Percentiles rank a stretch among this genome's conserved stretches.
These are phyloP conservation scores for Salvia rosmarinus DNA, from an alignment of 257 asterid species.

Conservation along the genomic window DNA sequence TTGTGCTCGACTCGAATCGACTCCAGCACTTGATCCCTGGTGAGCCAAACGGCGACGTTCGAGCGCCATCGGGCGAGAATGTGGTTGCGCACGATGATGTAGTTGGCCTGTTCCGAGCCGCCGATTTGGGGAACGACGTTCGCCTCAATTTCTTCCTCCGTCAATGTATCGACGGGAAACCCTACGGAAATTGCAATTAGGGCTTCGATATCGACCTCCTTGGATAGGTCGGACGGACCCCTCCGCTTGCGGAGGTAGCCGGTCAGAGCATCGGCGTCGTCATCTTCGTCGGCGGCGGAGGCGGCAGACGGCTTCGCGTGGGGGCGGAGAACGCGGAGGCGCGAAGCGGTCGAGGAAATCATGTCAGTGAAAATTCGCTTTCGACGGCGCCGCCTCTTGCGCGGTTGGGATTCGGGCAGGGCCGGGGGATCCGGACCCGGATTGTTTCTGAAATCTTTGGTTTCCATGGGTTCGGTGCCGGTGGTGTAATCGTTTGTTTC, in stretches of 20 bases:
- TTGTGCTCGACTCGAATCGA: slow-evolving; percentile 94
- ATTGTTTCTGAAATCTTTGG: slow-evolving; percentile 29
- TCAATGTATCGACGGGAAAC: slow-evolving; percentile 88
- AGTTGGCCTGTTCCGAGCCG: slow-evolving; percentile 83
- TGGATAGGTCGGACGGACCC: slow-evolving; percentile 63
- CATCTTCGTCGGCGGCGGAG: slow-evolving; percentile 45
- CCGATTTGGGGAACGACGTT: slow-evolving; percentile 87
- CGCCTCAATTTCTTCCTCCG: slow-evolving; percentile 97
- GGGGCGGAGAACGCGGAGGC: slow-evolving; percentile 83
- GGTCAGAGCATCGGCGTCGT: slow-evolving; percentile 46
- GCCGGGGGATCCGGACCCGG: slow-evolving; percentile 31
- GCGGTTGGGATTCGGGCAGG: slow-evolving; percentile 50
- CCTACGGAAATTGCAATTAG: slow-evolving; percentile 94
- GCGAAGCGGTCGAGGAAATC: slow-evolving; percentile 71
- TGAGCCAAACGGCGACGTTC: slow-evolving; percentile 77
- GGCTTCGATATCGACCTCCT: slow-evolving; percentile 91
- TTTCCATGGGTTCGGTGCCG: slow-evolving; percentile 33
- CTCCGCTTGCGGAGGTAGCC: slow-evolving; percentile 59
- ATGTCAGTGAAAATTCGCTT: slow-evolving; percentile 85
- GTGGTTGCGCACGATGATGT: slow-evolving; percentile 91
- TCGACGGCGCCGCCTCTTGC: slow-evolving; percentile 85
- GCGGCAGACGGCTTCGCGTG: slow-evolving; percentile 67
- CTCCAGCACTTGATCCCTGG: slow-evolving; percentile 91
- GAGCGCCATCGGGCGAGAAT: slow-evolving; percentile 91
- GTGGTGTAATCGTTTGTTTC: slow-evolving; percentile 32